Base-by-base conservation (phyloP, 1,139 yeast species). In the Suhomyces ambrosiae region DNA sequence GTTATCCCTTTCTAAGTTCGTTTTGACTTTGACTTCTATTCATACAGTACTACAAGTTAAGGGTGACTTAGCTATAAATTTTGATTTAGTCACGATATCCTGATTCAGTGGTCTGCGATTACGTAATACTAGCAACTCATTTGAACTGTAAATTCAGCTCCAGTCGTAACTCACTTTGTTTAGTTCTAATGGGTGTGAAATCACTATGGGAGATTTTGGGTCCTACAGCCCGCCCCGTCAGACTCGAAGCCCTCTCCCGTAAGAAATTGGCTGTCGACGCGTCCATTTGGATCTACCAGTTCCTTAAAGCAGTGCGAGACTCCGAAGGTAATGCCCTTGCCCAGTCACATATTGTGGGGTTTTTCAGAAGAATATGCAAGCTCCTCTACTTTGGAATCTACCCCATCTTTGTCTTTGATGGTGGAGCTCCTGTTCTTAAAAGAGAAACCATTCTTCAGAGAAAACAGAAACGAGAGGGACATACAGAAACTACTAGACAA, bases 141-240 rank as follows among this genome's bases (percentile, higher is more conserved):
- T n/a, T n/a, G n/a, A n/a, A n/a, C n/a, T n/a, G n/a, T n/a, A n/a
- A n/a, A n/a, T n/a, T n/a, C n/a, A n/a, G n/a, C n/a, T n/a, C n/a
- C n/a, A n/a, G 13, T 16, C 6, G 22, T 10, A 12, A 16, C 16
- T 25, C 28, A 11, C 28, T 7, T 27, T 10, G n/a, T 16, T n/a
- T n/a, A n/a, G n/a, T n/a, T n/a, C n/a, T n/a, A n/a, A 92, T 94
- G 99, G 99, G 99, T 65, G 99, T 94, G 35, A 87, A 87, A 52
- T 87, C 95, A 7, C 74, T 94, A 37, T 94, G 99, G 99, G 90
- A 83, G 36, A 82, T 92, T 13, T 72, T 92, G 4, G 95, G 90
- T 3, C 95, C 97, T 0, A 79, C 92, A 0, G 95, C 97, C 0
- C 71, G 86, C 38, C 97, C 98, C 0, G 96, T 92, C 3, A 73